Evolutionary conservation across 257 asterid genomes (phyloP).

Genomic region (Solanum chiquidenum): DNA sequence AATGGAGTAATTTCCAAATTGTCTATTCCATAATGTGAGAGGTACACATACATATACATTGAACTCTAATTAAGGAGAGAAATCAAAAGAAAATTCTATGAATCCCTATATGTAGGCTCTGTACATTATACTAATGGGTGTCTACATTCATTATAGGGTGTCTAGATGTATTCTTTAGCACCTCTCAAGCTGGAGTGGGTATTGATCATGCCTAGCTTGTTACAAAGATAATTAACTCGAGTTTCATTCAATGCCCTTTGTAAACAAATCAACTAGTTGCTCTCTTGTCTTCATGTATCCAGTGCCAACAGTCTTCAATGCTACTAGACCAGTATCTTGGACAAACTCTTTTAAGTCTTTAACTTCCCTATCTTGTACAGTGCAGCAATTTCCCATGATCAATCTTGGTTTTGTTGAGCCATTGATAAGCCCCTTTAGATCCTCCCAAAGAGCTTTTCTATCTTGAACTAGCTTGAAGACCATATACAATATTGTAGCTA

Average conservation of each 20-base stretch:
- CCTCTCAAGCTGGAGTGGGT: not conserved
- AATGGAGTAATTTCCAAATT: not conserved
- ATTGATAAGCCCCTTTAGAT: not conserved
- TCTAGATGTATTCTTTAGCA: not conserved
- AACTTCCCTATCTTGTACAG: not conserved
- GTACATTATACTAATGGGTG: not conserved
- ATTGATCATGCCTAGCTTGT: not conserved
- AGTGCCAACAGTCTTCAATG: not conserved
- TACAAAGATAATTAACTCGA: not conserved
- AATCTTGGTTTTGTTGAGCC: not conserved
- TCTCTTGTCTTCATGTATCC: not conserved
- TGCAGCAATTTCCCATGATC: not conserved
- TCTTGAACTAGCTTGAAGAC: not conserved
- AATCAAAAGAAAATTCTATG: not conserved
- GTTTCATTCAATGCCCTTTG: not conserved
- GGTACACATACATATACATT: not conserved
- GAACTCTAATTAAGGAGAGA: not conserved
- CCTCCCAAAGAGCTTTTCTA: not conserved
- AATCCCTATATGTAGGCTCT: not conserved
- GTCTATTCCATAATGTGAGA: not conserved
- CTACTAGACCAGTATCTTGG: not conserved
- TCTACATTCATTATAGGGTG: not conserved
- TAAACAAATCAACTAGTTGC: not conserved
- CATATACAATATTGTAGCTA: not conserved
- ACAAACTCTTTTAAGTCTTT: not conserved